phyloP scores from a whole-genome alignment of 1,284 basidiomycete genomes.

The Cystobasidiaceae sp. region DNA sequence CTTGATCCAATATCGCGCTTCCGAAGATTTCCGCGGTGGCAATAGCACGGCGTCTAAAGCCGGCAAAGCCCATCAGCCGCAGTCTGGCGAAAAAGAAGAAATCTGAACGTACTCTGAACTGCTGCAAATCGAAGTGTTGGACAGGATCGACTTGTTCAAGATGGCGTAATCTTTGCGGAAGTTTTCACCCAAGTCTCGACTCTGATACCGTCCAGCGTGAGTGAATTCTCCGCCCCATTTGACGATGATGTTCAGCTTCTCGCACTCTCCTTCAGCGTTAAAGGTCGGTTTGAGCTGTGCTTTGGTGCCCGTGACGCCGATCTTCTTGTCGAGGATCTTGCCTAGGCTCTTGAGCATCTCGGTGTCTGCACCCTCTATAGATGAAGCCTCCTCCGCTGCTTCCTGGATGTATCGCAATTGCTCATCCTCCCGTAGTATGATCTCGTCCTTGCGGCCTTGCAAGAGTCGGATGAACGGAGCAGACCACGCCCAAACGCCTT shows the following conservation, averaged over 20 bases:
- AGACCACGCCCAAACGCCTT: conserved; percentile 85
- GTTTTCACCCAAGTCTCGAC: conserved; percentile 82
- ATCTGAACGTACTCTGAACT: conserved; percentile 42
- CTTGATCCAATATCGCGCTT: conserved; percentile 41
- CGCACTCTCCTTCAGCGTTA: conserved; percentile 46
- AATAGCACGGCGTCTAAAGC: conserved; percentile 68
- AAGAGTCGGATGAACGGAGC: conserved; percentile 86
- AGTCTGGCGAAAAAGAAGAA: not conserved
- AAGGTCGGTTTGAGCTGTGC: conserved; percentile 54
- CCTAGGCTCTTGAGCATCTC: conserved; percentile 76
- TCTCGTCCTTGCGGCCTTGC: conserved; percentile 90
- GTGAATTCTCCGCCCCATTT: conserved; percentile 99
- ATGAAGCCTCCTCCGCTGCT: conserved; percentile 78
- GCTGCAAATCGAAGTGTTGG: conserved; percentile 43
- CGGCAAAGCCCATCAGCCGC: not conserved
- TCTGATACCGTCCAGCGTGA: conserved; percentile 94
- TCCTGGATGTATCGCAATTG: conserved; percentile 76
- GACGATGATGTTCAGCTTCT: conserved; percentile 91
- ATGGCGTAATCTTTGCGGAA: conserved; percentile 45
- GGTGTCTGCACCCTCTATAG: conserved; percentile 67
- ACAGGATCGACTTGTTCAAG: conserved; percentile 41
- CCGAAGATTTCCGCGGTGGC: conserved; percentile 93
- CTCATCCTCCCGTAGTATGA: conserved; percentile 80
- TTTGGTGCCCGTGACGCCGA: conserved; percentile 88
- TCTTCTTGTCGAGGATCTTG: conserved; percentile 88